Evolutionary conservation across 2,329 filamentous ascomycete genomes (phyloP), one percentile per base, ranked within the genome.

Genomic region (Pyrenophora teres): DNA sequence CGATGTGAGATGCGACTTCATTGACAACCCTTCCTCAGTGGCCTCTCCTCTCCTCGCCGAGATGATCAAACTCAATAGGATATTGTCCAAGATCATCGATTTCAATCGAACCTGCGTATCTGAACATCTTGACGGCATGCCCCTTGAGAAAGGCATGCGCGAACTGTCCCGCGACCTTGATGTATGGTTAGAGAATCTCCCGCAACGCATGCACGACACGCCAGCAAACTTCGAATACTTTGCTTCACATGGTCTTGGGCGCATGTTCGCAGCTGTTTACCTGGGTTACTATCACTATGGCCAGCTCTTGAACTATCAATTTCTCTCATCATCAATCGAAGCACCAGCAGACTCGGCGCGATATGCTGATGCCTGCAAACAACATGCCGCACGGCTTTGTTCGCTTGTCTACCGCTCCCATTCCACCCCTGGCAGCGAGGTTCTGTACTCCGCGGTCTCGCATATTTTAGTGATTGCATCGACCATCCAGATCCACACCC

Each of bases 271-370:
- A 9, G 62, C 62, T 15, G 46, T 65, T 4, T 65, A 65, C 48
- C 55, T 65, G 10, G 62, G 62, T 3, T 65, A 63, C 32, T 65
- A 65, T 23, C 62, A 65, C 33, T 65, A 59, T 40, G 62, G 60
- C 12, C 59, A 63, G 33, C 56, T 65, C 21, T 46, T 65, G 25
- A 57, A 63, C 45, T 65, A 65, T 48, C 62, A 65, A 23, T 65
- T 63, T 31, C 49, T 64, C 21, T 62, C 60, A 3, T 43, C 50
- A n/a, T 44, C 54, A 3, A 31, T 49, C 4, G 62, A 64, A 19
- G 46, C 56, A 6, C 38, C 54, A 30, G 40, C 55, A 13, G 41
- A 49, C n/a, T 55, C 54, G 18, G 55, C 53, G 15, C 37, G 50
- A 13, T 63, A 65, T n/a, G 60, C 62, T 21, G 55, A 55, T 25